Base-by-base conservation (phyloP, 129 eudicot genomes). In the Saussurea involucrata region DNA sequence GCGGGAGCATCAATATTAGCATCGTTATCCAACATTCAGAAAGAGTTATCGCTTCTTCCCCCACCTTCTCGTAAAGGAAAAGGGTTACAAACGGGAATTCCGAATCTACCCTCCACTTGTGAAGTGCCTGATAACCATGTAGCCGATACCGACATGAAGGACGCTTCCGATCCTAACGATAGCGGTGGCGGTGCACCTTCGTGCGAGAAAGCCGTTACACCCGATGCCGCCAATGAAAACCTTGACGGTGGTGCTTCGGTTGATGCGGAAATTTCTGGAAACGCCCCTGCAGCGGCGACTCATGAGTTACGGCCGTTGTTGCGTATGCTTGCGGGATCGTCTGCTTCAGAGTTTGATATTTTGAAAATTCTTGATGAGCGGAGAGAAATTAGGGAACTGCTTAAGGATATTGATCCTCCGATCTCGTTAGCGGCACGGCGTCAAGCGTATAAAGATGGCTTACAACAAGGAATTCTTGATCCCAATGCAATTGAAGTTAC, bases 1-100 rank as follows among this genome's bases (percentile, higher is more conserved):
- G 87, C 98, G 32, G 98, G 93, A 76, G 98, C 98, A n/a, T 86
- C 98, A 25, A 86, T 90, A 63, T 76, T 94, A 72, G 96, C 96
- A 55, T 87, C 98, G 27, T 75, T 90, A 32, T 88, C 98, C 3
- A 88, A 84, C 67, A 79, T 83, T 9, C 69, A 77, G 40, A 86
- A 94, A 78, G 92, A 91, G 67, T 78, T 86, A 36, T 84, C 93
- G 31, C 85, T 79, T 74, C 84, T 88, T 55, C 95, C 96, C 61
- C 88, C 95, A 13, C 83, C 88, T 34, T 72, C 95, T 34, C 87
- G 67, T 27, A 84, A 85, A 84, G 92, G 82, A 71, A 87, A 90
- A 81, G 93, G 89, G 37, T 78, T 83, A 37, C 86, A 72, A 69
- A 83, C 94, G 66, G 95, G 69, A 81, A 55, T 85, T 64, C 86